Conservation (phyloP, 2,329 filamentous ascomycete genomes). For the Acephala macrosclerotiorum region DNA sequence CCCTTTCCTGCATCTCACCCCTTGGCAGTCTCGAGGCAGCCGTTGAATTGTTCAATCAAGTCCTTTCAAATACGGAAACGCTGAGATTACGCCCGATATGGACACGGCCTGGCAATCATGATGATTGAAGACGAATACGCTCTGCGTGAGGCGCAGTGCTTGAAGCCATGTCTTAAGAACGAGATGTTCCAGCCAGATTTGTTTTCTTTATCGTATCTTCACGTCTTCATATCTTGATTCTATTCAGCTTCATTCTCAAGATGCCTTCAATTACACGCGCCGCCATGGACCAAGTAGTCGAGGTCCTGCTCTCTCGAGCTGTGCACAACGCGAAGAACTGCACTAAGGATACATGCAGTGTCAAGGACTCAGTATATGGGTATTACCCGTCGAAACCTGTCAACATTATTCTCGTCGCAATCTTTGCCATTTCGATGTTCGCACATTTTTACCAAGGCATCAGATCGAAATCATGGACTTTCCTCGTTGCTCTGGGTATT, state of each 20-base stretch:
- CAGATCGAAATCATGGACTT: slow-evolving; percentile 13
- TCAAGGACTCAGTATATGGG: slow-evolving; percentile 13
- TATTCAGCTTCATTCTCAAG: not conserved
- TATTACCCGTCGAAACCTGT: slow-evolving; percentile 7
- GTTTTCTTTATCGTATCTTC: not conserved
- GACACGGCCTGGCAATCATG: not conserved
- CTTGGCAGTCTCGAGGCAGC: not conserved
- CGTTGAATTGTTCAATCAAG: not conserved
- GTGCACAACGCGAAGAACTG: not conserved
- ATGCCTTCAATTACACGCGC: not conserved
- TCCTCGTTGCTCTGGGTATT: slow-evolving; percentile 5
- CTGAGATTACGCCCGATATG: not conserved
- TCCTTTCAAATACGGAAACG: not conserved
- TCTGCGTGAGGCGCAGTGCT: not conserved
- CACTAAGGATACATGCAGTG: slow-evolving; percentile 12
- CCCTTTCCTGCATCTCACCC: not conserved
- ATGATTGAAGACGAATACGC: not conserved
- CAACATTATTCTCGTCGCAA: slow-evolving; percentile 2
- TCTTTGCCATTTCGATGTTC: slow-evolving; percentile 3
- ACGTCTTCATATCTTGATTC: not conserved
- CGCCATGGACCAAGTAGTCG: slow-evolving; percentile 1
- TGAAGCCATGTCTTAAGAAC: slow-evolving; percentile 5
- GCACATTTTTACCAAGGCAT: slow-evolving; percentile 13
- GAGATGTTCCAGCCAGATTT: slow-evolving; percentile 1
- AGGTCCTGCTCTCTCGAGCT: not conserved